These are phyloP conservation scores for Aspergillus glaucus DNA, from an alignment of 2,329 filamentous ascomycete genomes.

Conservation along the genomic window DNA sequence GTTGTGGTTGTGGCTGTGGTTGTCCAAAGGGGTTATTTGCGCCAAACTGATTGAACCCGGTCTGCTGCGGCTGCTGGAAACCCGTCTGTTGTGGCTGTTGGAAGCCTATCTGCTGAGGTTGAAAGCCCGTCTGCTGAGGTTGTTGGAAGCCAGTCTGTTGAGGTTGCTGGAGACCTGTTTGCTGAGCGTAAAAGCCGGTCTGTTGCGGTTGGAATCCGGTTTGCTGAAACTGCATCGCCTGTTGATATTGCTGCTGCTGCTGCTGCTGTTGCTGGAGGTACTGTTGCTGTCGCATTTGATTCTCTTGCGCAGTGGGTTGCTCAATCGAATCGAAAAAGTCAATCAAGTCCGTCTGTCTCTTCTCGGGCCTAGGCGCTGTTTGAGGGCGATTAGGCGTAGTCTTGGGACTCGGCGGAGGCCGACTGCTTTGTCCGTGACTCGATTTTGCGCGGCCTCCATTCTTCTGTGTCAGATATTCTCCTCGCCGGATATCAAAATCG, in stretches of 20 bases:
- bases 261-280: conserved; percentile 19
- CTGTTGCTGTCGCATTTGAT: conserved; percentile 27
- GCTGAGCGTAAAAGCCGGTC: conserved; percentile 17
- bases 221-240: conserved; percentile 37
- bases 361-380: conserved; percentile 23
- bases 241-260: conserved; percentile 17
- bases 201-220: conserved; percentile 23
- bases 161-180: conserved; percentile 25
- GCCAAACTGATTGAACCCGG: conserved; percentile 18
- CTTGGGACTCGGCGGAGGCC: conserved; percentile 23
- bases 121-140: conserved; percentile 27
- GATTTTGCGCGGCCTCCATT: conserved; percentile 49
- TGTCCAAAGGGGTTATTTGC: conserved; percentile 33
- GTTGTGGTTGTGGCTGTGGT: conserved; percentile 18
- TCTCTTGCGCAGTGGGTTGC: conserved; percentile 54
- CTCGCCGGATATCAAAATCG: conserved; percentile 87
- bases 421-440: conserved; percentile 15
- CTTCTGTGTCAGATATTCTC: conserved; percentile 85
- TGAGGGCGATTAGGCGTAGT: conserved; percentile 19
- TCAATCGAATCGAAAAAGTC: conserved; percentile 95
- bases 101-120: conserved; percentile 26
- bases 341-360: conserved; percentile 61
- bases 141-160: conserved; percentile 28
- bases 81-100: conserved; percentile 24
- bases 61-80: conserved; percentile 15